Percentiles rank a stretch among this genome's conserved stretches.
phyloP scores from a whole-genome alignment of 2,329 filamentous ascomycete species.

The Cercospora sesami region DNA sequence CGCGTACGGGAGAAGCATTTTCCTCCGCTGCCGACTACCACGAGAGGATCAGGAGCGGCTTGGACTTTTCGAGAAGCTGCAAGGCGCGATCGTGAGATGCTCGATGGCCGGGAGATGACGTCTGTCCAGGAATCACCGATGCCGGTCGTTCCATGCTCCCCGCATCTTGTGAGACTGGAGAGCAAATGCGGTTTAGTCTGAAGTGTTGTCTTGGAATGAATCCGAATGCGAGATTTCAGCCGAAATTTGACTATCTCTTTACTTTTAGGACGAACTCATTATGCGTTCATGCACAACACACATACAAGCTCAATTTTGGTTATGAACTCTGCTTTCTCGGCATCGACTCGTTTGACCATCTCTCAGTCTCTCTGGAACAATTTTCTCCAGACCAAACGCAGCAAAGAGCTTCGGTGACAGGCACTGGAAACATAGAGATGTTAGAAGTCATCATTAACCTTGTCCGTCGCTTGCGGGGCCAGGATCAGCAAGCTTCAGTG shows the following conservation, averaged over 20 bases:
- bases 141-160: slow-evolving; percentile 6
- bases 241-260: not conserved
- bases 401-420: not conserved
- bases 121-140: not conserved
- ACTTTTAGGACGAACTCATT: not conserved
- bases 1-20: not conserved
- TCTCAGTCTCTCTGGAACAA: not conserved
- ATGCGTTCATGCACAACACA: not conserved
- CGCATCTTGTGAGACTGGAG: not conserved
- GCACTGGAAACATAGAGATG: not conserved
- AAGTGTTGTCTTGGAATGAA: not conserved
- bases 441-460: not conserved
- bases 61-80: slow-evolving; percentile 1
- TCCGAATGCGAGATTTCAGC: slow-evolving; percentile 8
- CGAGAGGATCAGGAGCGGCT: not conserved
- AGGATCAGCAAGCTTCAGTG: not conserved
- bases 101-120: slow-evolving; percentile 6
- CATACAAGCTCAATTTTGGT: not conserved
- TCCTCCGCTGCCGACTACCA: not conserved
- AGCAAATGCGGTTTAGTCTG: not conserved
- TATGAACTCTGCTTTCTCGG: too few relatives aligned
- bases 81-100: slow-evolving; percentile 6
- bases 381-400: not conserved
- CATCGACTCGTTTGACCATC: too few relatives aligned
- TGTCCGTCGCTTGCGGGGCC: not conserved